Evolutionary conservation across 768 basidiomycete genomes (phyloP), one percentile per base, ranked within the genome.

Genomic region (Leccinum longicurvipes): DNA sequence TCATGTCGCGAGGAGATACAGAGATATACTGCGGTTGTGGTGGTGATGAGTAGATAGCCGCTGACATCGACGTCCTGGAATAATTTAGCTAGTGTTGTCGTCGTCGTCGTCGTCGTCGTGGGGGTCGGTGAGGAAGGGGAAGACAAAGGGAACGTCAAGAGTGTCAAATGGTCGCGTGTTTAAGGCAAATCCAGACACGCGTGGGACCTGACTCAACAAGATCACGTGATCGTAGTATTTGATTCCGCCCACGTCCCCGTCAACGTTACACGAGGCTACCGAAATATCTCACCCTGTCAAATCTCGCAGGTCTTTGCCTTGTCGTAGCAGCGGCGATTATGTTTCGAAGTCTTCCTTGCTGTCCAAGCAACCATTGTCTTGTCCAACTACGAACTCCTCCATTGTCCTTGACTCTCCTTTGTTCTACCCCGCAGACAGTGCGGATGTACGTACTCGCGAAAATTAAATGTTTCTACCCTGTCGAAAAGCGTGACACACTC

Each of bases 191-290:
- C 29, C 19, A 45, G 41, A 28, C 39, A 41, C 60, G 60, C 71
- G 70, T 71, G 70, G 64, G 72, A 71, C 62, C 25, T 48, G 42
- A 53, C 67, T 71, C 71, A 71, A 71, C 70, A 73, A 64, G 0
- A 47, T 63, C 70, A 71, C 68, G 70, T 71, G 70, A 73, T 28
- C 70, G 67, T 14, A 56, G 46, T 24, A 57, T 55, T 57, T 70
- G 61, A 48, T 47, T 63, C 68, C 66, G 63, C 62, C 61, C 52
- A 57, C 66, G 66, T 61, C 66, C 65, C 69, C 66, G 63, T 66
- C 68, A 54, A 59, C 66, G 67, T 61, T 68, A 69, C 69, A 70
- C 71, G 69, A 70, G 69, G 69, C 65, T 70, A 72, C 56, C 57
- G 44, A 45, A 47, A 53, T 45, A 15, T 31, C 42, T 23, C 21